Percentiles rank a stretch among this genome's conserved stretches.
These are phyloP conservation scores for Paspalum vaginatum DNA, from an alignment of 176 grass and related monocot genomes.

Conservation along the genomic window DNA sequence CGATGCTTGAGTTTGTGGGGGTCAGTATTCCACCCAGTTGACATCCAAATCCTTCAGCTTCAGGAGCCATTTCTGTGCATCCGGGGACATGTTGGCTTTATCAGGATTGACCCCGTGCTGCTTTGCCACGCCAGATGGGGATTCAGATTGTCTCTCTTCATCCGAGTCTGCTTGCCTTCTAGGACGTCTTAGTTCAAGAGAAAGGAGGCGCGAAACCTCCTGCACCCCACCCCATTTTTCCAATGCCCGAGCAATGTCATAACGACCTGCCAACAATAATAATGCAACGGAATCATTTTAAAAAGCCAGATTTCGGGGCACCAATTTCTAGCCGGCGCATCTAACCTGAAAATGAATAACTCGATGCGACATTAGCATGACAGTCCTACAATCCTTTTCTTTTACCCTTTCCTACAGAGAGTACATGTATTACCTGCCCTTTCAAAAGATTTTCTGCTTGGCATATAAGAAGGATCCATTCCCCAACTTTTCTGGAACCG, in stretches of 20 bases:
- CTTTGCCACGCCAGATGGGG: slow-evolving; percentile 4
- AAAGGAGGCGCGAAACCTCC: slow-evolving; percentile 88
- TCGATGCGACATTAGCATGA: not conserved
- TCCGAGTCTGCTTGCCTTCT: slow-evolving; percentile 46
- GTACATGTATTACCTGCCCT: slow-evolving; percentile 64
- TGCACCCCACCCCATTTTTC: slow-evolving; percentile 94
- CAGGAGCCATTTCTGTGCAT: slow-evolving; percentile 69
- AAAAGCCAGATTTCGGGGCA: not conserved
- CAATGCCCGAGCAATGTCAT: slow-evolving; percentile 91
- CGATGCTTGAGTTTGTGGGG: not conserved
- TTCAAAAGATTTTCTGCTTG: slow-evolving; percentile 91
- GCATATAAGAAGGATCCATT: slow-evolving; percentile 90
- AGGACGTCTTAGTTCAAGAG: slow-evolving; percentile 63
- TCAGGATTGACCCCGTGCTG: slow-evolving; percentile 36
- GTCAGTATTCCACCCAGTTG: slow-evolving; percentile 67
- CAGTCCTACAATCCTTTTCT: not conserved
- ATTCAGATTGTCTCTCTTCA: slow-evolving; percentile 44
- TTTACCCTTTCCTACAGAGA: not conserved
- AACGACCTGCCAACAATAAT: slow-evolving; percentile 53
- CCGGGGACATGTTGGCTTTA: slow-evolving; percentile 34
- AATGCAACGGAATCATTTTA: slow-evolving; percentile 16
- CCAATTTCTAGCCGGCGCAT: not conserved
- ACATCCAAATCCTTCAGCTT: slow-evolving; percentile 82
- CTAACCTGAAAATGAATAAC: not conserved
- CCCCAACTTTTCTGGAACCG: slow-evolving; percentile 94